These are phyloP conservation scores for Secale cereale DNA, from an alignment of 176 grass and related monocot species.

Conservation along the genomic window DNA sequence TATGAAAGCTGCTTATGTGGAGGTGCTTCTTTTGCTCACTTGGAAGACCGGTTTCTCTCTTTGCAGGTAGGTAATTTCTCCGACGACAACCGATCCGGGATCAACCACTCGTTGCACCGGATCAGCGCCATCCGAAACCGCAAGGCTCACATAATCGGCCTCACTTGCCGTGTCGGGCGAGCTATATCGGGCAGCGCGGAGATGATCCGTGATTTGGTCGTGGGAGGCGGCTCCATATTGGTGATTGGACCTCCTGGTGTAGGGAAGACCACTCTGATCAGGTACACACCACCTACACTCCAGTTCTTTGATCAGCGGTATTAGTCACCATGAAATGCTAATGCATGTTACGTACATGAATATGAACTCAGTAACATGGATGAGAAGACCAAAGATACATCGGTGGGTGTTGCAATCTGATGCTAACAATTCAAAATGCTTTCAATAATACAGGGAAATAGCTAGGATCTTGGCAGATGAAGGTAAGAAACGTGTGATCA, in stretches of 20 bases:
- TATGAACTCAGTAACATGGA: background rate
- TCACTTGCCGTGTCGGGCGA: conserved; percentile 90
- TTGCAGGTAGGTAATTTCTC: conserved; percentile 87
- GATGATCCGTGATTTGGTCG: conserved; percentile 90
- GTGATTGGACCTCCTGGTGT: conserved; percentile 94
- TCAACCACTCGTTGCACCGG: conserved; percentile 82
- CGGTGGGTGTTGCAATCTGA: background rate
- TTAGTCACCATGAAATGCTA: background rate
- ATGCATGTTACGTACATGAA: background rate
- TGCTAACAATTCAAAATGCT: conserved; percentile 19
- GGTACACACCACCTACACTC: conserved; percentile 36
- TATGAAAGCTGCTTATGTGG: background rate
- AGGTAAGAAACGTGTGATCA: conserved; percentile 82
- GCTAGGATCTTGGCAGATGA: conserved; percentile 90
- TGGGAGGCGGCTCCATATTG: conserved; percentile 74
- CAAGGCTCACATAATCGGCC: conserved; percentile 82
- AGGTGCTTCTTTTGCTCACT: background rate
- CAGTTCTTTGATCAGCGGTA: too few relatives aligned
- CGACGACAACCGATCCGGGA: conserved; percentile 95
- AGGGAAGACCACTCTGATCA: conserved; percentile 95
- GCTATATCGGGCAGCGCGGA: conserved; percentile 83
- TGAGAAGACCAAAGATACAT: background rate
- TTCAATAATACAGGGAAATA: conserved; percentile 77
- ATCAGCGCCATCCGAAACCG: conserved; percentile 95
- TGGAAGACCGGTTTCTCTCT: background rate